phyloP scores from a whole-genome alignment of 306 rosid species.

The Dryas alaskensis region DNA sequence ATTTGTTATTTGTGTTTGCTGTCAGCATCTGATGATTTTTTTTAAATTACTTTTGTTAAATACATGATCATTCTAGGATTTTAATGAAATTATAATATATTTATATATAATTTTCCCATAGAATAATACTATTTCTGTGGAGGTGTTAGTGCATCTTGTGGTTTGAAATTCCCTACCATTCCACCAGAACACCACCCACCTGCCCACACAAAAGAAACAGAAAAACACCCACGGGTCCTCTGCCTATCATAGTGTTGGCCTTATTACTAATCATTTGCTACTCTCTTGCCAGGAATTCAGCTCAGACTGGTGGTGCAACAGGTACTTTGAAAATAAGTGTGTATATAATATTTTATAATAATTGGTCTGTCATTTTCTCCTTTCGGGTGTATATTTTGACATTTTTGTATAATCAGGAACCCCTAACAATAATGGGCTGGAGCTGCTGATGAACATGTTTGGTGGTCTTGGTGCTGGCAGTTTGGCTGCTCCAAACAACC shows the following conservation, averaged over 20 bases:
- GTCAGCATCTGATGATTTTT: background rate
- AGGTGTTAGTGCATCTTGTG: background rate
- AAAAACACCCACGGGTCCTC: background rate
- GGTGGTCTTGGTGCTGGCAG: slow-evolving; percentile 64
- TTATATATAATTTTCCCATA: background rate
- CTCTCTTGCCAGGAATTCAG: slow-evolving; percentile 41
- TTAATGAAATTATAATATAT: background rate
- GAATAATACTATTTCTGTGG: background rate
- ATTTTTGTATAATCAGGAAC: slow-evolving; percentile 32
- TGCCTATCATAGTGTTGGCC: slow-evolving; percentile 4
- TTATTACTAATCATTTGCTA: slow-evolving; percentile 13
- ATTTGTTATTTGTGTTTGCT: background rate
- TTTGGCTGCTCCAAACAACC: slow-evolving; percentile 40
- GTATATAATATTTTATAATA: background rate
- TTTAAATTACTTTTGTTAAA: background rate
- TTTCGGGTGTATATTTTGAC: background rate
- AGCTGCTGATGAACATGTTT: slow-evolving; percentile 57
- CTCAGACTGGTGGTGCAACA: slow-evolving; percentile 45
- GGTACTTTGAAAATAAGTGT: slow-evolving; percentile 25
- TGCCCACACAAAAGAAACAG: background rate
- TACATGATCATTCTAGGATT: background rate
- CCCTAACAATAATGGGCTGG: slow-evolving; percentile 46
- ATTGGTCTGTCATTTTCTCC: background rate
- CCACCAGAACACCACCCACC: background rate
- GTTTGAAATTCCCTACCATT: background rate